Conservation (phyloP, 495 filamentous ascomycete species). For the Cercophora samala region DNA sequence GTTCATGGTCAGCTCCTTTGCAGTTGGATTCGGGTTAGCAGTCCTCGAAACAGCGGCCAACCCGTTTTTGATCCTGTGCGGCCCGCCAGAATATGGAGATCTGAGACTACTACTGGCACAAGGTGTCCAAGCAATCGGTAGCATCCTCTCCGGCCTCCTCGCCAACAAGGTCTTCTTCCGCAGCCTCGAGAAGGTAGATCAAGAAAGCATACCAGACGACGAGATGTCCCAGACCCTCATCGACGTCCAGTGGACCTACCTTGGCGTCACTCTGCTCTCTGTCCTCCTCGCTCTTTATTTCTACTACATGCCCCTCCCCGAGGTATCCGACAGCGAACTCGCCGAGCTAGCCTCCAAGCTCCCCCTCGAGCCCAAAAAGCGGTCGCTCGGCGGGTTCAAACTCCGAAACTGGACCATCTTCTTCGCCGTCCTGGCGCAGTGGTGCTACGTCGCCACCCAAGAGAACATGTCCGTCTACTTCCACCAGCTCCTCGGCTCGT, state of each 20-base stretch:
- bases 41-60: constrained; percentile 73
- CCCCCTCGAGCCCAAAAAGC: constrained; percentile 40
- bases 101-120: constrained; percentile 64
- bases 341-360: constrained; percentile 42
- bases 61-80: constrained; percentile 53
- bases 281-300: constrained; percentile 60
- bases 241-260: constrained; percentile 75
- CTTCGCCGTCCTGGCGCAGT: constrained; percentile 65
- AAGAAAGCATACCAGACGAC: neutral
- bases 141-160: constrained; percentile 62
- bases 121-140: constrained; percentile 64
- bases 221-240: constrained; percentile 40
- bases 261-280: constrained; percentile 68
- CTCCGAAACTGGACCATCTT: constrained; percentile 49
- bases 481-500: constrained; percentile 41
- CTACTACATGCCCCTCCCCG: constrained; percentile 56
- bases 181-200: constrained; percentile 12
- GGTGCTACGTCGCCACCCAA: constrained; percentile 71
- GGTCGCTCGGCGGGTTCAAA: constrained; percentile 34
- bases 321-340: constrained; percentile 51
- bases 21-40: constrained; percentile 65
- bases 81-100: constrained; percentile 49
- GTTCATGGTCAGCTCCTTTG: constrained; percentile 66
- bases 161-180: constrained; percentile 67
- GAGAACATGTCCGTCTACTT: constrained; percentile 68